Evolutionary conservation across 306 rosid genomes (phyloP).

Genomic region (Alnus glutinosa): DNA sequence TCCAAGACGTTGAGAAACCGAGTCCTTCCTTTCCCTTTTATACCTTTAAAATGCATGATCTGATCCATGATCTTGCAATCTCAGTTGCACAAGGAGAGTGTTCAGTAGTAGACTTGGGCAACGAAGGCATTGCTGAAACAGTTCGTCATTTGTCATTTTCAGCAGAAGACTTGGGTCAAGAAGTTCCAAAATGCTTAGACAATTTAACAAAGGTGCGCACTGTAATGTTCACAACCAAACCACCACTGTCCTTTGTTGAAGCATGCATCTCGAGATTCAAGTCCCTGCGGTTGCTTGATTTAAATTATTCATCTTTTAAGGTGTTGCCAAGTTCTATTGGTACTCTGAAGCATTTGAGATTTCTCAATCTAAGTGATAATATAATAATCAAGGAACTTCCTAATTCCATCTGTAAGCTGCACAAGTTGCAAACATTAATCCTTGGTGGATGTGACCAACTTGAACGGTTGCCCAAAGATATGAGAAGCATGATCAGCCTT

Average conservation of each 20-base stretch:
- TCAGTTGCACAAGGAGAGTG: slow-evolving; percentile 15
- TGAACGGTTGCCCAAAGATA: slow-evolving; percentile 28
- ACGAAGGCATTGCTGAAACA: background rate
- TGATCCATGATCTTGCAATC: slow-evolving; percentile 32
- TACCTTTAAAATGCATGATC: slow-evolving; percentile 28
- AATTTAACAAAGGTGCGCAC: background rate
- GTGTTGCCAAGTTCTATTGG: slow-evolving; percentile 19
- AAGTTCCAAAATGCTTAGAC: background rate
- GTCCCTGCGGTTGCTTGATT: slow-evolving; percentile 23
- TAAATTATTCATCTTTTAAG: slow-evolving; percentile 17
- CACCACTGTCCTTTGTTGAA: background rate
- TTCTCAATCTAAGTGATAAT: slow-evolving; percentile 5
- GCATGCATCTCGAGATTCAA: slow-evolving; percentile 8
- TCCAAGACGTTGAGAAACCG: slow-evolving; percentile 6
- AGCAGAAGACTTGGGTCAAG: too few species aligned
- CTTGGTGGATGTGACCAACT: slow-evolving; percentile 26
- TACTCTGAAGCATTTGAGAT: slow-evolving; percentile 25
- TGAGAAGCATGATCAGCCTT: slow-evolving; percentile 26
- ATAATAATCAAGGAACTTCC: slow-evolving; percentile 6
- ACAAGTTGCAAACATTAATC: slow-evolving; percentile 25
- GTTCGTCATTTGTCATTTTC: background rate
- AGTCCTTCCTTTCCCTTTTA: too few species aligned
- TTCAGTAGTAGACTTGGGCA: background rate
- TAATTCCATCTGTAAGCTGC: slow-evolving; percentile 32
- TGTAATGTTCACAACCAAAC: background rate